phyloP scores from a whole-genome alignment of 805 yeast species.

The Metschnikowia aberdeeniae region DNA sequence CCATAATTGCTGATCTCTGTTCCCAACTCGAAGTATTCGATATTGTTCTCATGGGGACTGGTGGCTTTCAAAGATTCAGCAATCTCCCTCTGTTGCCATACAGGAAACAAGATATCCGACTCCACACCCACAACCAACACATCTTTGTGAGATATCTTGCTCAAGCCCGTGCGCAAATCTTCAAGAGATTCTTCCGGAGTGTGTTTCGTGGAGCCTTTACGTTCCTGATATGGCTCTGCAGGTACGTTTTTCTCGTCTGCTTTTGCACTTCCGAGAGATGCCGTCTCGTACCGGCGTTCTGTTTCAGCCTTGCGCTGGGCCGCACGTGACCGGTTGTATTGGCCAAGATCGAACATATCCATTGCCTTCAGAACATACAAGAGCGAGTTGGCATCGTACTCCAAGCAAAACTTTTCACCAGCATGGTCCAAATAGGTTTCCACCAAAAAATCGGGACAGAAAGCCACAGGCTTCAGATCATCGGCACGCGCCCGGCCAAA shows the following conservation, averaged over 20 bases:
- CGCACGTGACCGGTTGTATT: conserved; percentile 43
- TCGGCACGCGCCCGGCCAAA: conserved; percentile 87
- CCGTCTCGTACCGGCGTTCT: conserved; percentile 16
- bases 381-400: conserved; percentile 87
- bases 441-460: conserved; percentile 89
- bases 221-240: conserved; percentile 49
- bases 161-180: conserved; percentile 67
- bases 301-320: conserved; percentile 35
- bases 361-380: conserved; percentile 87
- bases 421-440: conserved; percentile 94
- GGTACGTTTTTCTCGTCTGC: conserved; percentile 32
- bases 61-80: conserved; percentile 48
- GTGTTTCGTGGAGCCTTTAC: conserved; percentile 42
- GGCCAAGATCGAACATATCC: conserved; percentile 86
- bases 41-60: conserved; percentile 26
- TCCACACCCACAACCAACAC: conserved; percentile 87
- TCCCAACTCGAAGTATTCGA: conserved; percentile 69
- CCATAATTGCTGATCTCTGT: conserved; percentile 79
- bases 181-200: conserved; percentile 52
- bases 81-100: conserved; percentile 89
- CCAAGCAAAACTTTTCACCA: conserved; percentile 88
- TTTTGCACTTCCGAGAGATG: conserved; percentile 4
- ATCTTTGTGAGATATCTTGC: conserved; percentile 56
- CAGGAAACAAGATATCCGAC: conserved; percentile 86
- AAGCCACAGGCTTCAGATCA: conserved; percentile 72